Percentiles rank a stretch among this genome's conserved stretches.
Evolutionary conservation across 805 yeast genomes (phyloP).

Genomic region (Zygosaccharomyces gambellarensis): DNA sequence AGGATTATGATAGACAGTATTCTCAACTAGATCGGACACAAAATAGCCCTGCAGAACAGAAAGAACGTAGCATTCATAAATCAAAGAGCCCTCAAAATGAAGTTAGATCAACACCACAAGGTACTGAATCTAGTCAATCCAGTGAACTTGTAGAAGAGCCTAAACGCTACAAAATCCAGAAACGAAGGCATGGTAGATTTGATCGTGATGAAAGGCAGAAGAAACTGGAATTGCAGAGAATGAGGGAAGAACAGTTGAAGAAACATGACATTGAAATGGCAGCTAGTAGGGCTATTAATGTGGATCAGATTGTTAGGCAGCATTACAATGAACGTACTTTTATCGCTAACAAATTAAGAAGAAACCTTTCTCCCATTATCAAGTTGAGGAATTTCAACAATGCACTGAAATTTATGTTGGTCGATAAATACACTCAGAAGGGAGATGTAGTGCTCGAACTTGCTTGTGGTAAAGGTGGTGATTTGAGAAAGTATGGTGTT

Average conservation of each 20-base stretch:
- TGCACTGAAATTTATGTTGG: conserved; percentile 79
- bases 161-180: conserved; percentile 20
- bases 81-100: conserved; percentile 16
- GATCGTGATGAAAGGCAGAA: conserved; percentile 33
- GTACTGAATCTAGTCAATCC: conserved; percentile 6
- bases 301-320: conserved; percentile 65
- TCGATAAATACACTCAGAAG: conserved; percentile 59
- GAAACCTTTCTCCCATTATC: conserved; percentile 78
- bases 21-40: conserved; percentile 14
- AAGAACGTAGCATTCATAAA: conserved; percentile 5
- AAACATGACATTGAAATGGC: conserved; percentile 35
- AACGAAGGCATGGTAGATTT: conserved; percentile 29
- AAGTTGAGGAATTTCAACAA: conserved; percentile 86
- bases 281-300: conserved; percentile 37
- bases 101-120: conserved; percentile 11
- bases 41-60: conserved; percentile 8
- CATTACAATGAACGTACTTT: conserved; percentile 85
- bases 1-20: conserved; percentile 34
- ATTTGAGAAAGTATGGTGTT: conserved; percentile 80
- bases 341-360: conserved; percentile 53
- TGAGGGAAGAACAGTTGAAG: conserved; percentile 34
- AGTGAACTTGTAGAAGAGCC: conserved; percentile 6
- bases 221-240: conserved; percentile 30
- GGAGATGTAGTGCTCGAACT: conserved; percentile 67
- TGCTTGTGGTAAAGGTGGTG: conserved; percentile 99